Percentiles rank a stretch among this genome's conserved stretches.
Evolutionary conservation across 225 moss, liverwort and hornwort genomes (phyloP).

Genomic region (Takakia lepidozioides): DNA sequence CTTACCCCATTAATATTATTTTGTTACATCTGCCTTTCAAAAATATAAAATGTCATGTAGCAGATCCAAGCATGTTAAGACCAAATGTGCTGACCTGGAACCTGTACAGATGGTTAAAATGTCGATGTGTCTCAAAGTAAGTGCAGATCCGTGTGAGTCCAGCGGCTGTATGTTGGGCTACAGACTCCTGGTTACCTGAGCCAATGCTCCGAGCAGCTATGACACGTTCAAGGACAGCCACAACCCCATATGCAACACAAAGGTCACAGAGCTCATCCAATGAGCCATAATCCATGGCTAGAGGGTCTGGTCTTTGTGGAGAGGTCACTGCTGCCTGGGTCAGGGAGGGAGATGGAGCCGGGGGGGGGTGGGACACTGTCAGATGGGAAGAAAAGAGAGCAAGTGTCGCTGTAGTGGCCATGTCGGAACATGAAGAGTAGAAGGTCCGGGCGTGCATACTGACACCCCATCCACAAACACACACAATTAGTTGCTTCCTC

Average conservation of each 20-base stretch:
- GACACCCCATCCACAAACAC: slow-evolving; percentile 23
- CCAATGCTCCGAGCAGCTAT: slow-evolving; percentile 47
- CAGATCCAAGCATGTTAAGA: background rate
- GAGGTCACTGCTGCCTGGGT: slow-evolving; percentile 67
- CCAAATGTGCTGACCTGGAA: slow-evolving; percentile 59
- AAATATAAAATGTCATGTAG: background rate
- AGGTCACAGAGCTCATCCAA: slow-evolving; percentile 91
- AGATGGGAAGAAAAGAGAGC: slow-evolving; percentile 72
- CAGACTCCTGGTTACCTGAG: slow-evolving; percentile 56
- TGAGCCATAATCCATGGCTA: slow-evolving; percentile 85
- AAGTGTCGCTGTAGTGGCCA: slow-evolving; percentile 81
- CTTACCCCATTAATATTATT: background rate
- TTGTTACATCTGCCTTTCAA: background rate
- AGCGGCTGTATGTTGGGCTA: slow-evolving; percentile 70
- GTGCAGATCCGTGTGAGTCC: slow-evolving; percentile 76
- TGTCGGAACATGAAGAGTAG: slow-evolving; percentile 85
- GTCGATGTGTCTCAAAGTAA: slow-evolving; percentile 81
- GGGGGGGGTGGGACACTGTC: slow-evolving; percentile 70
- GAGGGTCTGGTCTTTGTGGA: slow-evolving; percentile 64
- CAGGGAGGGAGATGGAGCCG: slow-evolving; percentile 62
- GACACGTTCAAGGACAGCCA: slow-evolving; percentile 63
- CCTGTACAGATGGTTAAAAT: slow-evolving; percentile 95
- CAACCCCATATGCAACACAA: slow-evolving; percentile 76
- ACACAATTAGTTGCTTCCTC: slow-evolving; percentile 4
- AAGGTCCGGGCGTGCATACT: slow-evolving; percentile 86